These are phyloP conservation scores for Phyllosticta ampelicida DNA, from an alignment of 2,329 filamentous ascomycete species.

Conservation along the genomic window DNA sequence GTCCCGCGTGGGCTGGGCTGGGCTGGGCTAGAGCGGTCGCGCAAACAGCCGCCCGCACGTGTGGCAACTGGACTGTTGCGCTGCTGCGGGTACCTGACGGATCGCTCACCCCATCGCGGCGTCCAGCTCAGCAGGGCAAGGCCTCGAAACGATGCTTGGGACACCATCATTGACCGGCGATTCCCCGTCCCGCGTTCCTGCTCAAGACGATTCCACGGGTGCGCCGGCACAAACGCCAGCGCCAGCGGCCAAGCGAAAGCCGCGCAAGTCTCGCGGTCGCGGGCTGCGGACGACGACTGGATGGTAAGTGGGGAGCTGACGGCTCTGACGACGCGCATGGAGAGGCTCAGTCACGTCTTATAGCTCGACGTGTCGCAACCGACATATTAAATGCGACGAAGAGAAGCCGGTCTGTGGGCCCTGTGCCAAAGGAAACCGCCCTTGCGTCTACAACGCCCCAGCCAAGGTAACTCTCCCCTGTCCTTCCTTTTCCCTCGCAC, in stretches of 20 bases:
- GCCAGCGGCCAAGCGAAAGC: slow-evolving; percentile 19
- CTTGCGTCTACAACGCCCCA: slow-evolving; percentile 27
- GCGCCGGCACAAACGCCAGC: background rate
- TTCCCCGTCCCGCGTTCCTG: background rate
- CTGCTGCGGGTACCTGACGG: background rate
- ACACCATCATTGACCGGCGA: slow-evolving; percentile 8
- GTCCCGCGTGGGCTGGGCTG: background rate
- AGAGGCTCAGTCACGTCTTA: background rate
- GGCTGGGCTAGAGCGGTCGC: background rate
- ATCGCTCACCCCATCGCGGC: background rate
- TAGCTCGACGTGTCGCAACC: slow-evolving; percentile 35
- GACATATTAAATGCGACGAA: slow-evolving; percentile 44
- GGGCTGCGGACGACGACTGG: slow-evolving; percentile 36
- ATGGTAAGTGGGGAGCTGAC: slow-evolving; percentile 21
- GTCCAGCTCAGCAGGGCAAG: background rate
- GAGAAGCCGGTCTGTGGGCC: slow-evolving; percentile 33
- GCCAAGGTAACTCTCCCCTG: slow-evolving; percentile 9
- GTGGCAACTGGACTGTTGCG: background rate
- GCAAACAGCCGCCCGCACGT: background rate
- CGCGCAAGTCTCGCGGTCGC: slow-evolving; percentile 32
- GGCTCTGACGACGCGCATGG: slow-evolving; percentile 10
- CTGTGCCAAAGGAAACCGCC: slow-evolving; percentile 34
- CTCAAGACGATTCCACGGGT: background rate
- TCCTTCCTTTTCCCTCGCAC: background rate
- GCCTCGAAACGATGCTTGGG: slow-evolving; percentile 11